Evolutionary conservation across 2,329 filamentous ascomycete species (phyloP), one percentile per base, ranked within the genome.

Genomic region (Fusarium stilboides): DNA sequence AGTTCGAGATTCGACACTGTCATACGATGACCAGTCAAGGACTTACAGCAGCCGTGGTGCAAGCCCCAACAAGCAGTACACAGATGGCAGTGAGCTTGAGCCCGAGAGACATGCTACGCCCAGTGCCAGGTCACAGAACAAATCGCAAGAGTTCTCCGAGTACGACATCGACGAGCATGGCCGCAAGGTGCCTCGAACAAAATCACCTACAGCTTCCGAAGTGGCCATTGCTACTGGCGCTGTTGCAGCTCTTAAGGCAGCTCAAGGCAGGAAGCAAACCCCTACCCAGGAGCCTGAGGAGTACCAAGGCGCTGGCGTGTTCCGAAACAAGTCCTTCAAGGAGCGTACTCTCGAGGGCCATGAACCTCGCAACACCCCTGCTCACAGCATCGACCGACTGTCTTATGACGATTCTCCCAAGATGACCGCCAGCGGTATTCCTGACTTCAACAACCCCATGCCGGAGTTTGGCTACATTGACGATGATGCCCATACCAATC

Each of bases 401-500:
- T 84, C 85, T 17, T 85, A 84, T 39, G 82, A 87, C 20, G 83
- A 86, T 7, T 77, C 81, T 15, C 82, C 84, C 1, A 86, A 87
- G 71, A 83, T 97, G 84, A 87, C 86, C 40, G 88, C 91, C 43
- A 94, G 86, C 76, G 91, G 90, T 46, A 77, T 94, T 63, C 93
- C 93, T 5, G 86, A 91, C 68, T 80, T 87, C 36, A 81, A 90
- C 58, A 85, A 94, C 71, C 91, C 92, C 7, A 88, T 94, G 83
- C 93, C 92, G 1, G 94, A 94, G 75, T 89, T 92, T 74, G 93
- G 91, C 6, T 91, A 93, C 69, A 72, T 81, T 3, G 83, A 86
- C 13, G 86, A 88, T 37, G 94, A 97, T 65, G 86, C 93, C 17
- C 91, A 89, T 45, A 97, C 94, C 19, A 97, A 97, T 75, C 94